phyloP scores from a whole-genome alignment of 139 green algal genomes.

The Coccomyxa sp. region DNA sequence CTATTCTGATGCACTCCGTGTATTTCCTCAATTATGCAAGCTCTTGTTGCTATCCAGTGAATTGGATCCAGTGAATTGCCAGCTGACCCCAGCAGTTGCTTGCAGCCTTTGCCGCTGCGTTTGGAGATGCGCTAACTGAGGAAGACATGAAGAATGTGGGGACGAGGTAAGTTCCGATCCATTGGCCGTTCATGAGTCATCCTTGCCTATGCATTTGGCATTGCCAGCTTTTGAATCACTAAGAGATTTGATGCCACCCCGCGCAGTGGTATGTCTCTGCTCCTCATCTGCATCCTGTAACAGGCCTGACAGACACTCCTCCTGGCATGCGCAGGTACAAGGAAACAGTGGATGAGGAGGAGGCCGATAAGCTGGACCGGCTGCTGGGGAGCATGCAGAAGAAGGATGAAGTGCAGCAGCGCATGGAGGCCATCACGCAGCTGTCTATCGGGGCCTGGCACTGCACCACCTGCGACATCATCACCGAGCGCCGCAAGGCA shows the following conservation, averaged over 20 bases:
- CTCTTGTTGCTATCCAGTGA: too few relatives aligned
- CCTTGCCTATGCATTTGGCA: neutral
- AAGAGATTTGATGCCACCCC: neutral
- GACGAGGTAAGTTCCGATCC: neutral
- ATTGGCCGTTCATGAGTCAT: neutral
- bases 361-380: constrained; percentile 8
- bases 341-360: constrained; percentile 19
- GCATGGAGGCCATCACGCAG: constrained; percentile 40
- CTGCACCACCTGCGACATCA: constrained; percentile 37
- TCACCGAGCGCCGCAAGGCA: constrained; percentile 17
- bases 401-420: constrained; percentile 35
- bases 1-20: neutral
- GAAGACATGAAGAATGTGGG: neutral
- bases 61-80: neutral
- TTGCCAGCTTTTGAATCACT: neutral
- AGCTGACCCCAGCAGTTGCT: neutral
- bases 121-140: constrained; percentile 18
- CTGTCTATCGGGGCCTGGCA: constrained; percentile 28
- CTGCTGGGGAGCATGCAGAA: constrained; percentile 32
- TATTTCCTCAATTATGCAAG: too few relatives aligned
- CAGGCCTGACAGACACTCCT: neutral
- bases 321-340: constrained; percentile 20
- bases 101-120: constrained; percentile 39
- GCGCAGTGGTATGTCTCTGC: neutral
- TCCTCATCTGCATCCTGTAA: neutral